These are phyloP conservation scores for Neofusicoccum sp. DNA, from an alignment of 2,329 filamentous ascomycete genomes.

Conservation along the genomic window DNA sequence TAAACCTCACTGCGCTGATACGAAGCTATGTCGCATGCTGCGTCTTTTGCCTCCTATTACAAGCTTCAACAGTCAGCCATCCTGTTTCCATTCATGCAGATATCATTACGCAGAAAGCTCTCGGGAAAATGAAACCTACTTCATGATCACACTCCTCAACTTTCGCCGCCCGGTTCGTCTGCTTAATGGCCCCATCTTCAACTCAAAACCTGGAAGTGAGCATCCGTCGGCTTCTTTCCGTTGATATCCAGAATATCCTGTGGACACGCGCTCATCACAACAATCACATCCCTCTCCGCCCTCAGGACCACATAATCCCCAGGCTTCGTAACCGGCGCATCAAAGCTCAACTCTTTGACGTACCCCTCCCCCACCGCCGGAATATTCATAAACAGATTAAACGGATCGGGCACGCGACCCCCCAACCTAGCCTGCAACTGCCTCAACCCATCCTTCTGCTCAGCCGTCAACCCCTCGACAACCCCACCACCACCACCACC, in stretches of 20 bases:
- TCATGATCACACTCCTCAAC: not conserved
- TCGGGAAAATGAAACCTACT: too few species aligned
- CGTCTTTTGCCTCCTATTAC: too few species aligned
- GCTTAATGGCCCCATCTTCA: not conserved
- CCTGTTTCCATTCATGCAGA: too few species aligned
- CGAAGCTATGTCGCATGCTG: too few species aligned
- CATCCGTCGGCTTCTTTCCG: not conserved
- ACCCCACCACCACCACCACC: too few species aligned
- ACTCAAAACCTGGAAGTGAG: constrained; percentile 8
- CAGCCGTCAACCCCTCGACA: constrained; percentile 46
- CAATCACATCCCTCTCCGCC: constrained; percentile 36
- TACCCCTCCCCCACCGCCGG: not conserved
- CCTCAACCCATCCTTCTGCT: constrained; percentile 38
- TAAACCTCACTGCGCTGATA: too few species aligned
- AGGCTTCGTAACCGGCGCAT: constrained; percentile 20
- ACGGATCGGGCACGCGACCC: not conserved
- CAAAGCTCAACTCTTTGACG: not conserved
- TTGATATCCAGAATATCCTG: constrained; percentile 29
- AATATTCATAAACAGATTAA: constrained; percentile 9
- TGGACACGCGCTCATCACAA: constrained; percentile 39
- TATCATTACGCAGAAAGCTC: too few species aligned
- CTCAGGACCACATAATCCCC: constrained; percentile 33
- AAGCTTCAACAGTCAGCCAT: too few species aligned
- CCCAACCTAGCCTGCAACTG: constrained; percentile 6
- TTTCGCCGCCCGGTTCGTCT: not conserved